A percentile compares a stretch with the other conserved stretches of the same genome.
Evolutionary conservation across 345 rosid species (phyloP).

Genomic region (Eutrema japonicum): DNA sequence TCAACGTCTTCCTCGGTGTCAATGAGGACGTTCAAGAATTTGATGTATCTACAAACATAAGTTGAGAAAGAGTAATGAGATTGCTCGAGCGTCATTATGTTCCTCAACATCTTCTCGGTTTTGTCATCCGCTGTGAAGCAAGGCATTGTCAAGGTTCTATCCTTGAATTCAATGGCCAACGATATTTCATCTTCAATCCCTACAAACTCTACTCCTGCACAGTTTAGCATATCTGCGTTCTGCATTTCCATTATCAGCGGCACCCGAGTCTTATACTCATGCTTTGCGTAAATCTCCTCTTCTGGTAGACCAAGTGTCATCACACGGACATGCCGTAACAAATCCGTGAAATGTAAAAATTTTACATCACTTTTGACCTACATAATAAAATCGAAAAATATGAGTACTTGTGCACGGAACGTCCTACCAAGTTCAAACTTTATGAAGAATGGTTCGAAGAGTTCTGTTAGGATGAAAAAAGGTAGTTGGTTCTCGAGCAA

Average conservation of each 20-base stretch:
- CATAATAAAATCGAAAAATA: too few species aligned
- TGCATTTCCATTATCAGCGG: background rate
- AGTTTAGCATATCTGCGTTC: conserved; percentile 17
- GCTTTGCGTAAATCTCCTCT: background rate
- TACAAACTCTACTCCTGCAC: conserved; percentile 18
- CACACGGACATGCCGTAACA: background rate
- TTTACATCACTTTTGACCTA: background rate
- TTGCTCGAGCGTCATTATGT: conserved; percentile 28
- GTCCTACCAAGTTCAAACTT: background rate
- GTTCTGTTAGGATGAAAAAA: background rate
- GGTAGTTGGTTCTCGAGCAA: conserved; percentile 21
- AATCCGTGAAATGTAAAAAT: background rate
- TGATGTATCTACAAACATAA: background rate
- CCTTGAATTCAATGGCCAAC: background rate
- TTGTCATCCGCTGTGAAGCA: background rate
- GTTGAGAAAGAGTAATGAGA: background rate
- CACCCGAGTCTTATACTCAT: background rate
- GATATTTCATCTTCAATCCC: background rate
- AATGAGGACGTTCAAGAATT: conserved; percentile 21
- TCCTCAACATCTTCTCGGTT: background rate
- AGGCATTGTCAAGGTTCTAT: conserved; percentile 2
- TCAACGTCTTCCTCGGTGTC: conserved; percentile 16
- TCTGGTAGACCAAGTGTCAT: background rate
- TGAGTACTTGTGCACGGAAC: background rate
- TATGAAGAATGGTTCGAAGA: background rate